Base-by-base conservation (phyloP, 192 early-diverging fungal genomes). In the Coemansia sp. region DNA sequence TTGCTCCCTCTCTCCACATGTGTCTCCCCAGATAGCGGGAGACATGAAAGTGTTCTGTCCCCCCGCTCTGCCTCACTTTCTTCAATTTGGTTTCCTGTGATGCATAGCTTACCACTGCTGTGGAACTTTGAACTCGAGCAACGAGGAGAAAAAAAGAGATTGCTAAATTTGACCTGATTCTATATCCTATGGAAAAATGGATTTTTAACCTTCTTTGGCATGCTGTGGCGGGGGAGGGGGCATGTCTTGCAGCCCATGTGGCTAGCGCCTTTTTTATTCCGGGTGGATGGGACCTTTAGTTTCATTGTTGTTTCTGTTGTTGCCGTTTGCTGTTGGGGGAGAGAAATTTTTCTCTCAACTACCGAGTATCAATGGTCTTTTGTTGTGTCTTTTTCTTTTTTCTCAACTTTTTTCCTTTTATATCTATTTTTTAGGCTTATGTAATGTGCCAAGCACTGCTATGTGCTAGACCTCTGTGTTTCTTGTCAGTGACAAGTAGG, bases 401-500 rank as follows among this genome's bases (percentile, higher is more conserved):
- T 20, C 43, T 18, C 6, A 45, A 55, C 4, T 55, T 21, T n/a
- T 55, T 55, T 53, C 21, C 16, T 33, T 55, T 26, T 21, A 5
- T n/a, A 42, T 42, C 16, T 42, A n/a, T 23, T 46, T 50, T 50
- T 50, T 46, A 18, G 8, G 20, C 7, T 55, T 55, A 28, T 31
- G 51, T 55, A 55, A 55, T 55, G 51, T 14, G 13, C 26, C 16
- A 16, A 28, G 14, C 40, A 5, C 16, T 43, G 13, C 16, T 43
- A 43, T 43, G 40, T 4, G 13, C 13, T 43, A 43, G 8, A 55
- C 28, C 26, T 28, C 26, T 2, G 26, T 55, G 48, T 24, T 26
- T 26, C 51, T 55, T 55, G 51, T 55, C 51, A 55, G 51, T 33
- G 51, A 55, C 51, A 55, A 55, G 28, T 51, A 51, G 21, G 24